Base-by-base conservation (phyloP, 495 filamentous ascomycete genomes). In the Hyaloscypha bicolor region DNA sequence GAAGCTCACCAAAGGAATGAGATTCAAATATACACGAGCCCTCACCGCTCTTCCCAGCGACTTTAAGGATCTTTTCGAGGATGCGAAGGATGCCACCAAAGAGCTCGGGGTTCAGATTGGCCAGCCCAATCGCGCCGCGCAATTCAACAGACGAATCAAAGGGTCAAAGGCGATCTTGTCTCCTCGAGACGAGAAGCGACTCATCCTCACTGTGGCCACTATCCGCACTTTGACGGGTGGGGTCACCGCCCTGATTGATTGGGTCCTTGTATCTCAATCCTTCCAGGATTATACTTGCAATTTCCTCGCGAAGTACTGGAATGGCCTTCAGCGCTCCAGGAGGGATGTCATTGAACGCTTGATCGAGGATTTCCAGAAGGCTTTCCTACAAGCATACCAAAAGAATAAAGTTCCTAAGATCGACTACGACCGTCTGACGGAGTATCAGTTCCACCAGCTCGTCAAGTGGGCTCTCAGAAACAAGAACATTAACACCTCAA, bases 361-460 rank as follows among this genome's bases (percentile, higher is more conserved):
- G 72, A 88, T 90, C 32, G 77, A 78, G n/a, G 87, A 91, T 68
- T 96, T 98, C 73, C 90, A 93, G 68, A 81, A 87, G 37, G 80
- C 81, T 19, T 97, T 92, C 74, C 77, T 93, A 22, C 81, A 85
- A 52, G 96, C 92, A 0, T 98, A 97, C 72, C 85, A 85, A 59
- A 81, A 83, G 3, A 84, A 85, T 9, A 80, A 90, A 60, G 68
- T 98, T 0, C 89, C 91, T 2, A 72, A 78, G 2, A 83, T 99
- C 35, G 82, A 97, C 75, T 94, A 87, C 67, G 78, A 88, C 45
- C 76, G 96, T 67, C 79, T 93, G 6, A 79, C 86, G 37, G 80
- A 77, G 12, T 96, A 96, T 71, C 88, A 97, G 73, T 96, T 95
- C 92, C 80, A 83, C 33, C 76, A 74, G 45, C 73, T 97, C 12